A percentile compares a stretch with the other conserved stretches of the same genome.
Conservation (phyloP, 306 rosid species). For the Dicorynia guianensis region DNA sequence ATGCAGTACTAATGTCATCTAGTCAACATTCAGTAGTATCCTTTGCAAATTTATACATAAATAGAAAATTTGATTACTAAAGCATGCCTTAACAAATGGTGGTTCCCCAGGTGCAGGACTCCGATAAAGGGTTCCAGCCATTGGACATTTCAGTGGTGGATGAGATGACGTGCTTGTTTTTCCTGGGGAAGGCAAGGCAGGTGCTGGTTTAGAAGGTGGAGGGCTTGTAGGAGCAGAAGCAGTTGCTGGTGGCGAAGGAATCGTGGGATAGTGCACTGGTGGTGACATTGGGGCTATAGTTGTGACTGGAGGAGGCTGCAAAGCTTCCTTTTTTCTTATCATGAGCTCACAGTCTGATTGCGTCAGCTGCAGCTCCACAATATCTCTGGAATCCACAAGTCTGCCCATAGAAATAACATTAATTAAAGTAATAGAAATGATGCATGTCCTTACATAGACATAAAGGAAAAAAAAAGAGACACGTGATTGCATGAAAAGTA, state of each 20-base stretch:
- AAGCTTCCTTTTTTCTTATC: constrained; percentile 83
- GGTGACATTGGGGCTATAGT: constrained; percentile 40
- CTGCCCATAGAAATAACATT: constrained; percentile 50
- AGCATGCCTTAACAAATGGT: constrained; percentile 81
- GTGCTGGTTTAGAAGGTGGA: constrained; percentile 53
- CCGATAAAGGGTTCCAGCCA: constrained; percentile 96
- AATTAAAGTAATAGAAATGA: neutral
- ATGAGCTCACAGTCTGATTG: constrained; percentile 74
- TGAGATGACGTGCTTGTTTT: constrained; percentile 70
- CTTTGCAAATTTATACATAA: constrained; percentile 9
- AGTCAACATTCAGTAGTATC: constrained; percentile 11
- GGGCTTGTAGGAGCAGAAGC: constrained; percentile 58
- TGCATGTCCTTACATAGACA: neutral
- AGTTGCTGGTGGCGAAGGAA: constrained; percentile 49
- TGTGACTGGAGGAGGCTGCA: constrained; percentile 65
- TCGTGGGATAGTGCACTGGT: constrained; percentile 45
- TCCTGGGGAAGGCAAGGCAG: constrained; percentile 62
- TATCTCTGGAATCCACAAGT: constrained; percentile 95
- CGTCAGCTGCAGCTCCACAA: constrained; percentile 79
- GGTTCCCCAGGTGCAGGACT: constrained; percentile 84
- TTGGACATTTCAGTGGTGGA: constrained; percentile 81
- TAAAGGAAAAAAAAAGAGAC: neutral
- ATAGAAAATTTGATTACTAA: constrained; percentile 1
- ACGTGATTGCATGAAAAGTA: constrained; percentile 3
- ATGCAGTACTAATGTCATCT: neutral